Percentiles rank a stretch among this genome's conserved stretches.
phyloP scores from a whole-genome alignment of 169 alveolate species.

The Plasmodium ovale region DNA sequence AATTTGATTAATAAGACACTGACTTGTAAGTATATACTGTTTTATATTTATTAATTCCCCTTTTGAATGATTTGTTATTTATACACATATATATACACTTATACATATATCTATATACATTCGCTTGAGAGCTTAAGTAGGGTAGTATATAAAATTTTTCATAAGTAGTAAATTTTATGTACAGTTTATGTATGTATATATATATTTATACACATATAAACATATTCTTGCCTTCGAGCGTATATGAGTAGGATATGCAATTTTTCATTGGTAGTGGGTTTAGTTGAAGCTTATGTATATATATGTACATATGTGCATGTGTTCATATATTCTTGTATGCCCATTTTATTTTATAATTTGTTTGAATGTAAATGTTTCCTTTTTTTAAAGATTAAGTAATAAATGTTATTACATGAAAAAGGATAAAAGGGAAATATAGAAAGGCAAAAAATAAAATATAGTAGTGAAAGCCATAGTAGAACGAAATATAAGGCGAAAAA shows the following conservation, averaged over 20 bases:
- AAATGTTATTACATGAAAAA: neutral
- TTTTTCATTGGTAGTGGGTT: neutral
- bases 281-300: too few species aligned
- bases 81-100: neutral
- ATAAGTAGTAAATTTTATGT: neutral
- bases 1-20: neutral
- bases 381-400: constrained; percentile 1
- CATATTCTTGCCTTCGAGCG: too few species aligned
- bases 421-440: neutral
- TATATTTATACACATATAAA: neutral
- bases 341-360: neutral
- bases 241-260: neutral
- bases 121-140: neutral
- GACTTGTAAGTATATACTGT: neutral
- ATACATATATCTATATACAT: neutral
- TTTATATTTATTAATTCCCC: neutral
- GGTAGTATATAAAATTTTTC: neutral
- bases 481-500: neutral
- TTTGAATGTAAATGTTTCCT: neutral
- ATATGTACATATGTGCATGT: too few species aligned
- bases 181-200: too few species aligned
- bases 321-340: neutral
- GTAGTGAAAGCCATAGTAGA: too few species aligned
- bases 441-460: neutral
- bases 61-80: constrained; percentile 2